These are phyloP conservation scores for Chlamydomonas reinhardtii DNA, from an alignment of 163 green algal genomes.

Conservation along the genomic window DNA sequence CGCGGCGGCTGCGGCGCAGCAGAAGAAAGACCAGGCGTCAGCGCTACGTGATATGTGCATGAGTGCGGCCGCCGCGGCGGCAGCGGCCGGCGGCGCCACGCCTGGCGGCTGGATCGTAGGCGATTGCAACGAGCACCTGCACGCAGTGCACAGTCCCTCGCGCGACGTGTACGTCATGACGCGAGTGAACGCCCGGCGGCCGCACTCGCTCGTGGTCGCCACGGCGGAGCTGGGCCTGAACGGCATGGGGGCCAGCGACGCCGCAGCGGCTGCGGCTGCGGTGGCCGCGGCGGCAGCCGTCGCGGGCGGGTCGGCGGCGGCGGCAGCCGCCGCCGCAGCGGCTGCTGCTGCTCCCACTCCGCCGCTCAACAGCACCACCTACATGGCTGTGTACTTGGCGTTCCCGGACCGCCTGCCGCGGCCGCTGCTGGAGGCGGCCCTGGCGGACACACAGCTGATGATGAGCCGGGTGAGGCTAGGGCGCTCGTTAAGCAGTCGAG, in stretches of 20 bases:
- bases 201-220: conserved; percentile 28
- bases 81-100: conserved; percentile 26
- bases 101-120: conserved; percentile 34
- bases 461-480: conserved; percentile 10
- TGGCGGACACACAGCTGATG: conserved; percentile 25
- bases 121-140: conserved; percentile 50
- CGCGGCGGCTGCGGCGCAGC: not conserved
- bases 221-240: conserved; percentile 24
- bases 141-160: conserved; percentile 41
- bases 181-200: conserved; percentile 33
- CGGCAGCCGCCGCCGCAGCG: not conserved
- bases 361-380: not conserved
- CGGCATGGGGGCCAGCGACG: not conserved
- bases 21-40: not conserved
- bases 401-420: conserved; percentile 34
- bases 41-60: conserved; percentile 32
- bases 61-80: conserved; percentile 8
- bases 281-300: not conserved
- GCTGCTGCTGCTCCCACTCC: not conserved
- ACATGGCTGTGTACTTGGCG: conserved; percentile 39
- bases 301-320: not conserved
- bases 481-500: too few species aligned
- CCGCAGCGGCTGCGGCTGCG: not conserved
- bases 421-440: conserved; percentile 19
- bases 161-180: conserved; percentile 48